These are phyloP conservation scores for Aethionema arabicum DNA, from an alignment of 345 rosid species.

Conservation along the genomic window DNA sequence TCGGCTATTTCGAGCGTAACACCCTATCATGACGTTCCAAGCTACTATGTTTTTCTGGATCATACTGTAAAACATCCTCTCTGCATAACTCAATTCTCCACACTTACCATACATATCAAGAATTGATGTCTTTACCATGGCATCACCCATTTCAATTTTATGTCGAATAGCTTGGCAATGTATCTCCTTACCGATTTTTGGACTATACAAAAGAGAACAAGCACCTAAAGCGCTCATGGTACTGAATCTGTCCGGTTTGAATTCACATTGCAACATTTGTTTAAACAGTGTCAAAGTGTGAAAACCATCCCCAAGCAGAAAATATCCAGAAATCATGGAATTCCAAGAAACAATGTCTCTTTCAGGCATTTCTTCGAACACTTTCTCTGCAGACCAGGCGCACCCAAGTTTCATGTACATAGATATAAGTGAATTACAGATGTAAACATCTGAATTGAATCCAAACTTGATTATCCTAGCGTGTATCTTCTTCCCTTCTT, in stretches of 20 bases:
- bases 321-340: slow-evolving; percentile 66
- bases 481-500: slow-evolving; percentile 54
- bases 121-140: slow-evolving; percentile 63
- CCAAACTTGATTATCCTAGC: slow-evolving; percentile 57
- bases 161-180: slow-evolving; percentile 60
- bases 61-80: slow-evolving; percentile 52
- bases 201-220: slow-evolving; percentile 43
- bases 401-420: slow-evolving; percentile 59
- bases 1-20: slow-evolving; percentile 45
- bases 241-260: slow-evolving; percentile 52
- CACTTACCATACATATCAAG: slow-evolving; percentile 70
- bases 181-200: slow-evolving; percentile 57
- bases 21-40: slow-evolving; percentile 78
- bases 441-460: slow-evolving; percentile 55
- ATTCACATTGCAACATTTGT: slow-evolving; percentile 47
- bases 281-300: slow-evolving; percentile 43
- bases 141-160: slow-evolving; percentile 44
- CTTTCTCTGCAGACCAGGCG: slow-evolving; percentile 47
- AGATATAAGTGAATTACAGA: slow-evolving; percentile 60
- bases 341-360: slow-evolving; percentile 87
- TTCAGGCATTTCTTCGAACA: slow-evolving; percentile 63
- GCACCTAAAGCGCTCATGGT: slow-evolving; percentile 58
- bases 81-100: slow-evolving; percentile 50
- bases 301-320: slow-evolving; percentile 48
- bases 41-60: slow-evolving; percentile 47